Percentiles rank a stretch among this genome's conserved stretches.
Conservation (phyloP, 805 yeast genomes). For the Kodamaea laetipori region DNA sequence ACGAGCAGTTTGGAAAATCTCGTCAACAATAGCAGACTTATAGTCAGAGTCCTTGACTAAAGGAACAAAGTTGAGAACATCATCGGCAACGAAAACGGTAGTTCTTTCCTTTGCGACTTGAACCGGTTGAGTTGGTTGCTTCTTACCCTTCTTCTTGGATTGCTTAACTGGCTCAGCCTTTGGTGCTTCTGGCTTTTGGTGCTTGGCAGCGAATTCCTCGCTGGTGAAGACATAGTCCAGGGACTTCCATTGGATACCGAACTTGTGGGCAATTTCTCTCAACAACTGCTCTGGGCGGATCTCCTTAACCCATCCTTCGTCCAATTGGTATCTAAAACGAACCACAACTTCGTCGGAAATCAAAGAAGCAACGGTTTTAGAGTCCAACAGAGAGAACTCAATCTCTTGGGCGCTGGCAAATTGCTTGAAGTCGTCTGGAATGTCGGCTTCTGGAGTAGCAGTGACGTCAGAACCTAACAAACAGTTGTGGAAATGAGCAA, state of each 20-base stretch:
- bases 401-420: conserved; percentile 47
- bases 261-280: conserved; percentile 71
- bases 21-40: conserved; percentile 69
- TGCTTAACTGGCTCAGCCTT: conserved; percentile 28
- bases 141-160: conserved; percentile 32
- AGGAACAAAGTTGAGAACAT: conserved; percentile 72
- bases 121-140: conserved; percentile 8
- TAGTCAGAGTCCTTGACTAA: conserved; percentile 70
- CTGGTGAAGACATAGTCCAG: conserved; percentile 51
- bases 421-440: conserved; percentile 42
- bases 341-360: conserved; percentile 54
- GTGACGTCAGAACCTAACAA: conserved; percentile 58
- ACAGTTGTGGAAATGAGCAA: conserved; percentile 72
- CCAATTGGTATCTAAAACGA: conserved; percentile 66
- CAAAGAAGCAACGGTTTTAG: conserved; percentile 44
- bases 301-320: conserved; percentile 48
- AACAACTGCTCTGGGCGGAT: conserved; percentile 50
- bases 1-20: conserved; percentile 69
- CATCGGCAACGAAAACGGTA: conserved; percentile 57
- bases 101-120: conserved; percentile 19
- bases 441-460: conserved; percentile 36
- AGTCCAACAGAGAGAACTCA: conserved; percentile 48
- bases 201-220: conserved; percentile 30
- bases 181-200: conserved; percentile 20
- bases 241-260: conserved; percentile 84